Evolutionary conservation across 78 protist species (phyloP), one percentile per base, ranked within the genome.

Genomic region (Anaeramoeba flamelloides): DNA sequence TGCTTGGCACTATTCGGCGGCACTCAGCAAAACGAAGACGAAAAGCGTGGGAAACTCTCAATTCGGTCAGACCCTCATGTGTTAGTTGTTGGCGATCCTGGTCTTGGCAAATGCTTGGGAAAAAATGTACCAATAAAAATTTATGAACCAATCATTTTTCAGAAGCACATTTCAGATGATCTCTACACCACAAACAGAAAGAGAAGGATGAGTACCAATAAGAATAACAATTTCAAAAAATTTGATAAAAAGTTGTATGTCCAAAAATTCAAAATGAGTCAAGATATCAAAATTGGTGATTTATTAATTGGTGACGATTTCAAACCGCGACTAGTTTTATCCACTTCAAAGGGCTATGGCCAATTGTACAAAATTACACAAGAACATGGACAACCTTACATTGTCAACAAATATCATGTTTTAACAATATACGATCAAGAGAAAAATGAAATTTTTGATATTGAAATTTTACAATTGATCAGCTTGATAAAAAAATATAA

Each of bases 31-130:
- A 0, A 0, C 37, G 30, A 69, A 0, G 4, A 3, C 33, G 91
- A 79, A 22, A 83, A 85, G 38, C 53, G 2, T 31, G 79, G 4
- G 82, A 85, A 0, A 1, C 3, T 90, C 1, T 41, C 89, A 0
- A 80, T 91, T 12, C 81, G 99, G 1, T 88, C 93, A 0, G 98
- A 96, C 78, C 41, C 91, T 0, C 99, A 97, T 84, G 69, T 93
- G 3, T 88, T 96, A 3, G 80, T 97, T 12, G 97, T 96, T 0
- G 99, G 99, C 22, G 99, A 97, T 79, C 99, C 99, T 0, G 99
- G 99, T 8, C 64, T 96, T 39, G 99, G 99, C 75, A 97, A 97
- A 53, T 53, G 8, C 8, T 26, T 26, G 17, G 8, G 34, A 53
- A 53, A 53, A 53, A 26, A 8, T 26, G 17, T 53, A 26, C 17